Evolutionary conservation across 257 asterid species (phyloP).

Genomic region (Leonotis leonurus): DNA sequence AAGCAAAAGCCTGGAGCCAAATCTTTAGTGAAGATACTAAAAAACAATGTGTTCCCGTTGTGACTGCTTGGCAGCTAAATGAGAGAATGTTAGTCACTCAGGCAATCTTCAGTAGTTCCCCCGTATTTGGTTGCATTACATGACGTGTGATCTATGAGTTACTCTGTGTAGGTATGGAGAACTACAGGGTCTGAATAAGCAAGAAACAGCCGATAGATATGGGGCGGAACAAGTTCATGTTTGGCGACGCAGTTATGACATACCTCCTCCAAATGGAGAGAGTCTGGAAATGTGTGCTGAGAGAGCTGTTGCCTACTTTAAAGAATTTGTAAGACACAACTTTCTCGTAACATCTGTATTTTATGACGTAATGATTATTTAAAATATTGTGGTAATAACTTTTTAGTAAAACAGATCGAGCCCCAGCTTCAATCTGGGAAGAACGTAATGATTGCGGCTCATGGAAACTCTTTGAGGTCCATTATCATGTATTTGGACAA

Average conservation of each 20-base stretch:
- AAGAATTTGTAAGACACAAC: constrained; percentile 40
- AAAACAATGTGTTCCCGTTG: constrained; percentile 83
- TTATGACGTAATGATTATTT: background rate
- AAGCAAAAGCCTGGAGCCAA: constrained; percentile 82
- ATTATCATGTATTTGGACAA: constrained; percentile 95
- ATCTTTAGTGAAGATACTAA: constrained; percentile 84
- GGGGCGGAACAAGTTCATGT: constrained; percentile 89
- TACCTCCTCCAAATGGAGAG: constrained; percentile 96
- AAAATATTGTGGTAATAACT: constrained; percentile 7
- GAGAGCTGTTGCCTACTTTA: constrained; percentile 96
- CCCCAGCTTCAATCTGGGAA: constrained; percentile 74
- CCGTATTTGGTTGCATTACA: background rate
- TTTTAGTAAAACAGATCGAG: constrained; percentile 57
- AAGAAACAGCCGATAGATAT: constrained; percentile 93
- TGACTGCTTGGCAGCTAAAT: constrained; percentile 95
- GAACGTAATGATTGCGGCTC: constrained; percentile 94
- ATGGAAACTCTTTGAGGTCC: constrained; percentile 95
- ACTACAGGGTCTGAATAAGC: constrained; percentile 90
- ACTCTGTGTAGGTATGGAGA: constrained; percentile 76
- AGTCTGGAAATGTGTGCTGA: constrained; percentile 99
- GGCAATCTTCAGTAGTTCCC: background rate
- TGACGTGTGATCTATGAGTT: background rate
- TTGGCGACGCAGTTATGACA: constrained; percentile 96
- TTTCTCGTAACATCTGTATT: background rate
- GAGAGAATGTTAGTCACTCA: constrained; percentile 73